Percentiles rank a stretch among this genome's conserved stretches.
These are phyloP conservation scores for Verticillium nubilum DNA, from an alignment of 2,329 filamentous ascomycete genomes.

Conservation along the genomic window DNA sequence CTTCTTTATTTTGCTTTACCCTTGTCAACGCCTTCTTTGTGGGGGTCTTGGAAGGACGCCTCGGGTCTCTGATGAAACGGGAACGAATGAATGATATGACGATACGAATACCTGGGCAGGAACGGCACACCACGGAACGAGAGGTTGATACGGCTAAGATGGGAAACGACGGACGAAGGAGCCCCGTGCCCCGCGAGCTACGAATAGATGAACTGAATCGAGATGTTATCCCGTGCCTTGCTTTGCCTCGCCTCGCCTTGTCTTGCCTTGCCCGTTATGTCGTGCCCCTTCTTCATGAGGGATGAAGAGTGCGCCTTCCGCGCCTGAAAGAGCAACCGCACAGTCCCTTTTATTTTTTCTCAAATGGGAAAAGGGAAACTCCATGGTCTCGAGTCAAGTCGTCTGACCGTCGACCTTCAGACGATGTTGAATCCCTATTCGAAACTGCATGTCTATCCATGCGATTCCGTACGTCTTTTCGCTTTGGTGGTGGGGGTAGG, in stretches of 20 bases:
- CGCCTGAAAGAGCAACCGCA: not conserved
- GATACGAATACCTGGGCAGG: not conserved
- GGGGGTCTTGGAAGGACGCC: not conserved
- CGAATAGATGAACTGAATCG: not conserved
- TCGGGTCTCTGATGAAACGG: not conserved
- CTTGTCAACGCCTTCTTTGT: conserved; percentile 1
- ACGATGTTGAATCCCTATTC: not conserved
- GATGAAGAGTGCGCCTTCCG: not conserved
- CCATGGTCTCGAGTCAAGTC: not conserved
- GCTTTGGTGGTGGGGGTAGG: too few relatives aligned
- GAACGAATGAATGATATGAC: not conserved
- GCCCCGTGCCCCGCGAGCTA: not conserved
- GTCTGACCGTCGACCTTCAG: not conserved
- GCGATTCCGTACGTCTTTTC: not conserved
- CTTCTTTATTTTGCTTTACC: not conserved
- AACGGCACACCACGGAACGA: not conserved
- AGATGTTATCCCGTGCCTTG: not conserved
- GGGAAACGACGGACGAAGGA: not conserved
- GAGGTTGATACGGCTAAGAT: not conserved
- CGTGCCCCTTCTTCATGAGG: too few relatives aligned
- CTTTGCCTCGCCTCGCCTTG: not conserved
- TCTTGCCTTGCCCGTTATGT: too few relatives aligned
- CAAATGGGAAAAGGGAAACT: not conserved
- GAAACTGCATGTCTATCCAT: not conserved
- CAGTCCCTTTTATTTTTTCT: not conserved